Evolutionary conservation across 2,329 filamentous ascomycete genomes (phyloP).

Genomic region (Dichotomopilus funicola): DNA sequence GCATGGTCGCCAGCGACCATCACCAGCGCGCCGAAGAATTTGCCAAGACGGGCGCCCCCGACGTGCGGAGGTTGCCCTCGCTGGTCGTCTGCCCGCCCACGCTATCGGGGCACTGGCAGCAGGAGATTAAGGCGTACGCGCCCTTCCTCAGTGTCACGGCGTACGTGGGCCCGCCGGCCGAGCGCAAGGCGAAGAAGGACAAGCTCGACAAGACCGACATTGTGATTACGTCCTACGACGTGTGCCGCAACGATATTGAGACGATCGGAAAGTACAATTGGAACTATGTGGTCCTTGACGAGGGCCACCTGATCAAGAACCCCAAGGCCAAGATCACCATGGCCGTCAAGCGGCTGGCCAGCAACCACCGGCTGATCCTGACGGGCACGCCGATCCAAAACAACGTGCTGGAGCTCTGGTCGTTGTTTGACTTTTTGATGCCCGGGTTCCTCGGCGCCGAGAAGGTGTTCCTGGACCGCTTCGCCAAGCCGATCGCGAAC

Average conservation of each 20-base stretch:
- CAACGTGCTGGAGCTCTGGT: slow-evolving; percentile 95
- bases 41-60: slow-evolving; percentile 69
- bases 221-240: slow-evolving; percentile 96
- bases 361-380: slow-evolving; percentile 91
- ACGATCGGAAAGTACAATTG: slow-evolving; percentile 75
- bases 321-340: slow-evolving; percentile 92
- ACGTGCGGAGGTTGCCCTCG: slow-evolving; percentile 75
- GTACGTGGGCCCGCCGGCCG: slow-evolving; percentile 82
- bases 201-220: slow-evolving; percentile 75
- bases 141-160: slow-evolving; percentile 86
- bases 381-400: slow-evolving; percentile 98
- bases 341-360: slow-evolving; percentile 81
- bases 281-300: slow-evolving; percentile 97
- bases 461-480: slow-evolving; percentile 93
- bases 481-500: slow-evolving; percentile 89
- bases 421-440: slow-evolving; percentile 97
- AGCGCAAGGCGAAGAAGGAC: slow-evolving; percentile 65
- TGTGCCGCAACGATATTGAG: slow-evolving; percentile 93
- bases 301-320: slow-evolving; percentile 98
- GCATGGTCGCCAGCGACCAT: slow-evolving; percentile 96
- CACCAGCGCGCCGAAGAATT: slow-evolving; percentile 89
- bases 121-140: slow-evolving; percentile 92
- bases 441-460: slow-evolving; percentile 91
- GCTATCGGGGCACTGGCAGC: slow-evolving; percentile 95
- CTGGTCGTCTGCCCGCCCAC: slow-evolving; percentile 95